phyloP scores from a whole-genome alignment of 1,139 yeast genomes.

The Lodderomyces margitis region DNA sequence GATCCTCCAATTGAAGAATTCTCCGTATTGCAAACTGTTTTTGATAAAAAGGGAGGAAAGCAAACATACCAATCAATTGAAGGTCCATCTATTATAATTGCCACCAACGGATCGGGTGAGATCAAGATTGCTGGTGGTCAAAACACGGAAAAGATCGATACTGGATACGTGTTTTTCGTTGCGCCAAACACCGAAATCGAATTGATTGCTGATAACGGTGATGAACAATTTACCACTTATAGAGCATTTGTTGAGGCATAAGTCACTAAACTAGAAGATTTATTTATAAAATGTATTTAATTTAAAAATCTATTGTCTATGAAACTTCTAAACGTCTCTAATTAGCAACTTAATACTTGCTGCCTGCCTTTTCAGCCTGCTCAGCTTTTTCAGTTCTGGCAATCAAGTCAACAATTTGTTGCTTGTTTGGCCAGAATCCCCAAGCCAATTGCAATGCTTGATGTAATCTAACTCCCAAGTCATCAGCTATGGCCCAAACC shows the following conservation, averaged over 20 bases:
- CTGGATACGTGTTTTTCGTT: constrained; percentile 81
- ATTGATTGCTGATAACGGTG: constrained; percentile 49
- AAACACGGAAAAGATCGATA: constrained; percentile 32
- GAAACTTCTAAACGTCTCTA: not conserved
- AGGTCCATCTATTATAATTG: constrained; percentile 88
- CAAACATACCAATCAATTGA: constrained; percentile 55
- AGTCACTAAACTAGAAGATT: not conserved
- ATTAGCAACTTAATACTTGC: constrained; percentile 1
- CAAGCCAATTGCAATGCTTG: constrained; percentile 36
- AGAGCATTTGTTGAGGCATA: constrained; percentile 81
- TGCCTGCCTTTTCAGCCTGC: constrained; percentile 13
- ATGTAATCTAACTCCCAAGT: constrained; percentile 40
- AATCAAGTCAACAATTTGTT: constrained; percentile 16
- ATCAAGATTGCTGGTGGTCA: constrained; percentile 44
- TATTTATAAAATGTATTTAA: not conserved
- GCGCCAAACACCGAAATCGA: constrained; percentile 73
- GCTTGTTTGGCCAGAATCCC: constrained; percentile 19
- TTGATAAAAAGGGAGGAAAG: constrained; percentile 45
- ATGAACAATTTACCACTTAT: constrained; percentile 63
- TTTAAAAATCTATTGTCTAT: constrained; percentile 1
- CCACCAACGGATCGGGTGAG: constrained; percentile 76
- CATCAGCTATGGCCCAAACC: constrained; percentile 49
- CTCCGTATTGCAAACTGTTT: constrained; percentile 76
- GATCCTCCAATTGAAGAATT: constrained; percentile 98
- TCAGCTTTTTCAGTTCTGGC: constrained; percentile 17